Evolutionary conservation across 345 rosid species (phyloP).

Genomic region (Hibiscus trionum): DNA sequence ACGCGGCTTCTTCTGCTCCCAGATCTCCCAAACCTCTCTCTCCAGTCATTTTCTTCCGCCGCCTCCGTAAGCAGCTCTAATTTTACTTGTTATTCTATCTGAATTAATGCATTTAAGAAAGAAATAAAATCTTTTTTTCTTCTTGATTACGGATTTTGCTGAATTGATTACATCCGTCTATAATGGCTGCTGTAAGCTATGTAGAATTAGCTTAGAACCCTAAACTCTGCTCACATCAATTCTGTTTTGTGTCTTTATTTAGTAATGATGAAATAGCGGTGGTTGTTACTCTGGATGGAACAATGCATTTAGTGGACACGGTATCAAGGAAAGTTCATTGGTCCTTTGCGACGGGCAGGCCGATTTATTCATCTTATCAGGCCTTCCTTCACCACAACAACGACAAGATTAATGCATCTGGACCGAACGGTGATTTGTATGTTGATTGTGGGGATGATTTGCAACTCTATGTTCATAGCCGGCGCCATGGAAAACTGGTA

Average conservation of each 20-base stretch:
- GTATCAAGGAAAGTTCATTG: conserved; percentile 30
- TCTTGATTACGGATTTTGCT: not conserved
- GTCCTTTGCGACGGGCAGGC: conserved; percentile 44
- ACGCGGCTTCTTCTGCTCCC: conserved; percentile 25
- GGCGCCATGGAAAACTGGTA: conserved; percentile 38
- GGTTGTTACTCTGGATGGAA: conserved; percentile 47
- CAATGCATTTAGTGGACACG: conserved; percentile 40
- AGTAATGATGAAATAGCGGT: conserved; percentile 35
- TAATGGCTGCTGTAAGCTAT: not conserved
- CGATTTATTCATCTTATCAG: conserved; percentile 61
- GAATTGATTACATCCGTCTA: not conserved
- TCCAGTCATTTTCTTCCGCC: conserved; percentile 33
- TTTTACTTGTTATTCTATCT: not conserved
- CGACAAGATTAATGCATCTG: conserved; percentile 23
- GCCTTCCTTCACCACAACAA: conserved; percentile 19
- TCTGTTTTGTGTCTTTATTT: conserved; percentile 10
- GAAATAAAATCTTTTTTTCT: not conserved
- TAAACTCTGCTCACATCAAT: not conserved
- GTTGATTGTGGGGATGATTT: conserved; percentile 58
- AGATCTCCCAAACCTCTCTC: conserved; percentile 30
- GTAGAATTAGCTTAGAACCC: not conserved
- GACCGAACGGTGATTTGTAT: conserved; percentile 32
- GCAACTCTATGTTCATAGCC: conserved; percentile 41
- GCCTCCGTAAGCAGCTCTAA: conserved; percentile 28
- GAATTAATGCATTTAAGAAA: not conserved